Base-by-base conservation (phyloP, 768 basidiomycete species). In the Tephrocybe rancida region DNA sequence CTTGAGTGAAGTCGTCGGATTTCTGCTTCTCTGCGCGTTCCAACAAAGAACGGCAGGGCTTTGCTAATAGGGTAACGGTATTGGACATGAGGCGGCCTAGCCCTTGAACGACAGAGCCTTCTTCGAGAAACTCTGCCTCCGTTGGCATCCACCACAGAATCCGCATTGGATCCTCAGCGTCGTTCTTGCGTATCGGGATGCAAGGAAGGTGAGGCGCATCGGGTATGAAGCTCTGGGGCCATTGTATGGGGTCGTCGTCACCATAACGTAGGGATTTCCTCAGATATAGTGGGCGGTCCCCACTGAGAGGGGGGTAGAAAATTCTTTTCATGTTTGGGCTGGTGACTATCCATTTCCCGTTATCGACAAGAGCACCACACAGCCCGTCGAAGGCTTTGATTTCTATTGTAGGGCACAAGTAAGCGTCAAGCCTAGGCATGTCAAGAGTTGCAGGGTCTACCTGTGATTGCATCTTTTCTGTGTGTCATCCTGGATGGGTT, bases 331-430 rank as follows among this genome's bases (percentile, higher is more conserved):
- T 8, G 24, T 49, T 49, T 3, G 48, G 48, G 21, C 34, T 38
- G 8, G 48, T 49, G 5, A 49, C 37, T 2, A 49, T 39, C 9
- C 13, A 38, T 38, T 26, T 19, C 21, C 37, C 48, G 5, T 49
- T 24, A 8, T 24, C 35, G 14, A 39, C 25, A 13, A 49, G 5
- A 13, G 48, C 48, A 5, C 35, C 48, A 3, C 22, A 32, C 34
- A 49, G 32, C 21, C 48, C 48, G 24, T 49, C 37, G 35, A 49
- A 49, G 37, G 37, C 48, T 16, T 37, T 16, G 30, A 48, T 24
- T 18, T 37, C 48, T 18, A 35, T n/a, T n/a, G n/a, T n/a, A n/a
- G n/a, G n/a, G n/a, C n/a, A n/a, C n/a, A 34, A 7, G 6, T 35
- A 13, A 32, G 21, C n/a, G n/a, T n/a, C n/a, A 35, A 47, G 13